Percentiles rank a stretch among this genome's conserved stretches.
Evolutionary conservation across 768 basidiomycete genomes (phyloP).

Genomic region (Calocera cornea): DNA sequence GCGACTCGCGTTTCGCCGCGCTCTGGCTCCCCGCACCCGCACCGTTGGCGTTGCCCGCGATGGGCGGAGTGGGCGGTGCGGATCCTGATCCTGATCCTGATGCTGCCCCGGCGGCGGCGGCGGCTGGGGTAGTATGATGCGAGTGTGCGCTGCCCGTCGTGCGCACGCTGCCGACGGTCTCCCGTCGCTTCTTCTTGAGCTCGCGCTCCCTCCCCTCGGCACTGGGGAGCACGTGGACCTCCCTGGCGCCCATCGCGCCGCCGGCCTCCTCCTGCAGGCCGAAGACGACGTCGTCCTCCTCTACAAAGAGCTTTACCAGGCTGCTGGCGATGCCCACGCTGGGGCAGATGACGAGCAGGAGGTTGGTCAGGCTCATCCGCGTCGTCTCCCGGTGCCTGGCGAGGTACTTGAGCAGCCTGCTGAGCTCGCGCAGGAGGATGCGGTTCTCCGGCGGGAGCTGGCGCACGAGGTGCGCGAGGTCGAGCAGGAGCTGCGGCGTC

Average conservation of each 20-base stretch:
- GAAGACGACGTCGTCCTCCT: constrained; percentile 8
- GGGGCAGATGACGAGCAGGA: constrained; percentile 79
- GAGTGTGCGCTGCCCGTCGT: neutral
- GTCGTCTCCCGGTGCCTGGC: constrained; percentile 54
- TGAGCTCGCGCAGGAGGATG: constrained; percentile 70
- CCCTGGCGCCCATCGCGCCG: neutral
- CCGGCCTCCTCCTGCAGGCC: neutral
- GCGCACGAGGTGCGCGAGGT: constrained; percentile 48
- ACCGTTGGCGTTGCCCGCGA: no score
- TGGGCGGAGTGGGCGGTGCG: no score
- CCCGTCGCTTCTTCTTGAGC: neutral
- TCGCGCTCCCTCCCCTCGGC: neutral
- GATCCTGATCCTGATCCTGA: no score
- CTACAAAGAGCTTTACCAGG: constrained; percentile 11
- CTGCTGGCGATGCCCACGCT: constrained; percentile 46
- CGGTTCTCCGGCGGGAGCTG: constrained; percentile 67
- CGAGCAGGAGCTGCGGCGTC: constrained; percentile 42
- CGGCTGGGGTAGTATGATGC: neutral
- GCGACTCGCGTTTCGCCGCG: constrained; percentile 1
- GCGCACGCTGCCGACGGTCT: neutral
- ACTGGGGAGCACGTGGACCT: neutral
- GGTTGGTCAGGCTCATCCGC: constrained; percentile 85
- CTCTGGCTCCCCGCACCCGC: no score
- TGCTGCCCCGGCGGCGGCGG: neutral
- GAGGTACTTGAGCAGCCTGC: constrained; percentile 65